These are phyloP conservation scores for Mortierella sp. DNA, from an alignment of 371 early-diverging fungal species.

Conservation along the genomic window DNA sequence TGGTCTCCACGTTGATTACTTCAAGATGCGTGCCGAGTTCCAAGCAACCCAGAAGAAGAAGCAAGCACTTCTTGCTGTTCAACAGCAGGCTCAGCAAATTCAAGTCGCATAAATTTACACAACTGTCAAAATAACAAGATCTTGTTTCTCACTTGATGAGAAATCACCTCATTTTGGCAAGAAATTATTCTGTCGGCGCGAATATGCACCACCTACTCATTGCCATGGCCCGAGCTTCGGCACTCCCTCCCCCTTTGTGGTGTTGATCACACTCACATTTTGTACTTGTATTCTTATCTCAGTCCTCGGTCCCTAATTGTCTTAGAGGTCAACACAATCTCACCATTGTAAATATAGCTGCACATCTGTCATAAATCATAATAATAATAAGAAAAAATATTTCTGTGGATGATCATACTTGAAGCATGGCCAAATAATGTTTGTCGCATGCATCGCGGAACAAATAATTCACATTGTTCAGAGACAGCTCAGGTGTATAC, in stretches of 20 bases:
- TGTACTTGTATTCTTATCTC: slow-evolving; percentile 10
- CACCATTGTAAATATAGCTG: slow-evolving; percentile 13
- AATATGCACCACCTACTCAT: neutral
- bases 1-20: slow-evolving; percentile 95
- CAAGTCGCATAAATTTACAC: slow-evolving; percentile 9
- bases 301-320: neutral
- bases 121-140: neutral
- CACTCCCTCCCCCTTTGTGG: neutral
- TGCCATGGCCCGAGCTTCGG: neutral
- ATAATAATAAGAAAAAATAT: neutral
- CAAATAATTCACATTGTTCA: too few species aligned
- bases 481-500: too few species aligned
- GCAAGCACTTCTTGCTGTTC: slow-evolving; percentile 44
- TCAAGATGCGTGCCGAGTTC: slow-evolving; percentile 84
- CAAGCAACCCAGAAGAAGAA: slow-evolving; percentile 61
- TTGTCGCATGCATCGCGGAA: too few species aligned
- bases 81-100: slow-evolving; percentile 18
- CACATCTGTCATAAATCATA: neutral
- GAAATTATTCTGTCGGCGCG: neutral
- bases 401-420: neutral
- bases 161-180: slow-evolving; percentile 10
- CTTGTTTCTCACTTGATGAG: neutral
- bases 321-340: neutral
- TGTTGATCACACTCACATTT: neutral
- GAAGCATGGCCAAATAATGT: too few species aligned